Conservation (phyloP, 2,329 filamentous ascomycete genomes). For the Fusarium bulbicola region DNA sequence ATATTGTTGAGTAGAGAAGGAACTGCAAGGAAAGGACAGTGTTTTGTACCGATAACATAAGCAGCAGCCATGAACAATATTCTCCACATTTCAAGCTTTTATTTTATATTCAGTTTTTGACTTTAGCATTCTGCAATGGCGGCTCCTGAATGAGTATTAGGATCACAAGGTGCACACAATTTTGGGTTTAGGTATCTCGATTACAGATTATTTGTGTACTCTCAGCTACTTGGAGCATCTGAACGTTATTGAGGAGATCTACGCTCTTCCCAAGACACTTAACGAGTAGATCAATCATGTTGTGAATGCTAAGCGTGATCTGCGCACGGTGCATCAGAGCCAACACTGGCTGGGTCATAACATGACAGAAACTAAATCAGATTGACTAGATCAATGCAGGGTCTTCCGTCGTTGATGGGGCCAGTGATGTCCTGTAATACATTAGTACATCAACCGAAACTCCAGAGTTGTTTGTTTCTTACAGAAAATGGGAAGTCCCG, state of each 20-base stretch:
- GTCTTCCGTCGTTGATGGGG: neutral
- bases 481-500: neutral
- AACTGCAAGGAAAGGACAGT: rapidly evolving
- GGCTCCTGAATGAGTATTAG: rapidly evolving
- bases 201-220: rapidly evolving
- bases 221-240: neutral
- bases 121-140: too few species aligned
- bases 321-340: neutral
- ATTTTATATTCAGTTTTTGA: too few species aligned
- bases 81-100: neutral
- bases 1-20: neutral
- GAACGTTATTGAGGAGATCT: rapidly evolving
- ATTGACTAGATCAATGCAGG: neutral
- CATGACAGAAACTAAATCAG: neutral
- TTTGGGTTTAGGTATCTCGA: neutral
- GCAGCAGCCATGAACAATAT: rapidly evolving
- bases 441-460: neutral
- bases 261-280: rapidly evolving
- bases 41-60: too few species aligned
- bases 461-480: neutral
- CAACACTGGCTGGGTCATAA: neutral
- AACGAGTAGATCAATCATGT: rapidly evolving
- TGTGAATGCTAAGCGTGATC: neutral
- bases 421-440: neutral
- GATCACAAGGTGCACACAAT: rapidly evolving